These are phyloP conservation scores for Cystofilobasidium bisporidii DNA, from an alignment of 768 basidiomycete species.

Conservation along the genomic window DNA sequence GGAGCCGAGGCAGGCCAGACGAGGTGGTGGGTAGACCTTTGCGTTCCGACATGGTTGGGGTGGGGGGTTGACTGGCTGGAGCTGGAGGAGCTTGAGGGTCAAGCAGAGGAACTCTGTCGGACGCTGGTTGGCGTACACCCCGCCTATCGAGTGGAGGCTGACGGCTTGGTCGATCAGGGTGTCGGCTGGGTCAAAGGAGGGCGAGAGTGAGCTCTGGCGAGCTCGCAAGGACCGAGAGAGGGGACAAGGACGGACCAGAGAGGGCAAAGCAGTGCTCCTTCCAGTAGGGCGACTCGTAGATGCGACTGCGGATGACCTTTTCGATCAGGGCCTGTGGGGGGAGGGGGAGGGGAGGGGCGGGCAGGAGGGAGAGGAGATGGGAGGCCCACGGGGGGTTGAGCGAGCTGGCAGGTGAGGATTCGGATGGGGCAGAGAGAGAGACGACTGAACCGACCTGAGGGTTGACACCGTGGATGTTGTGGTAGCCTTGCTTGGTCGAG, in stretches of 20 bases:
- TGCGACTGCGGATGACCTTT: constrained; percentile 88
- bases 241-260: constrained; percentile 64
- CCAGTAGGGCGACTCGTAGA: constrained; percentile 92
- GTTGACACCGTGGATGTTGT: constrained; percentile 90
- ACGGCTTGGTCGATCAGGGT: constrained; percentile 88
- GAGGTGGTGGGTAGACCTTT: constrained; percentile 41
- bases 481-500: constrained; percentile 76
- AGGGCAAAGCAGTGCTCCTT: constrained; percentile 98
- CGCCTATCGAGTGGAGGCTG: constrained; percentile 69
- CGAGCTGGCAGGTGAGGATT: not conserved
- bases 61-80: too few species aligned
- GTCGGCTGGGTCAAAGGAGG: constrained; percentile 54
- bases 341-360: not conserved
- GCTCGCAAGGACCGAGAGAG: too few species aligned
- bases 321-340: constrained; percentile 92
- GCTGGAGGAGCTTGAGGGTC: constrained; percentile 84
- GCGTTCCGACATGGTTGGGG: constrained; percentile 43
- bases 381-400: not conserved
- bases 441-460: constrained; percentile 73
- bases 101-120: constrained; percentile 91
- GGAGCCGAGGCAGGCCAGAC: too few species aligned
- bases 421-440: not conserved
- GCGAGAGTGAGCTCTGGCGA: not conserved
- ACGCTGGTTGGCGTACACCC: constrained; percentile 87
- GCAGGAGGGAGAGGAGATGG: not conserved